Base-by-base conservation (phyloP, 139 green algal genomes). In the Axilococcus clingmanii region DNA sequence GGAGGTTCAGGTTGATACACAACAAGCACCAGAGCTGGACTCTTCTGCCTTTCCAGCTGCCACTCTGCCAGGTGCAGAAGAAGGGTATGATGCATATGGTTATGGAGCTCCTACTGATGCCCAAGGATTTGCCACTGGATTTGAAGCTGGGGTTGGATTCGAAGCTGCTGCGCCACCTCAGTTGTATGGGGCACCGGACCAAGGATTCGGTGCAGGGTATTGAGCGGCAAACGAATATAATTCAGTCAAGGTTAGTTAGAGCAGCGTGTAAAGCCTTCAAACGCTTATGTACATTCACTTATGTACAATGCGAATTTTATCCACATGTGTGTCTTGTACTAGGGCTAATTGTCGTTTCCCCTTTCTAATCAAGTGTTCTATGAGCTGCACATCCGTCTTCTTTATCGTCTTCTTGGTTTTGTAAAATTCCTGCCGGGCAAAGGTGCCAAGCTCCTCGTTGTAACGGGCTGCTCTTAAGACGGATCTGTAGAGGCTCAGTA, bases 81-180 rank as follows among this genome's bases (percentile, higher is more conserved):
- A 54, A 32, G 56, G 49, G 9, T 72, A 61, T 17, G 63, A 72
- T 36, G 48, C 57, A n/a, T 66, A 62, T 59, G 35, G 68, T 48
- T 35, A 68, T 56, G 50, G 55, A 23, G 24, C 57, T 38, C 61
- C 48, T n/a, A 32, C 55, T 22, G 50, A 40, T 20, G 63, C 51
- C 25, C 50, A 55, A 17, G 65, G 55, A 8, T 54, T 55, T 52
- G 35, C 66, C 24, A 38, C 60, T 42, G 66, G 57, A 38, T 73
- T 75, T 32, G 74, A 77, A 41, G 59, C 66, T 32, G 72, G 63
- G 22, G 36, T 64, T 34, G 71, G 68, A 63, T 85, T 80, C 40
- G 72, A 84, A 57, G 74, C 66, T 19, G 75, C 75, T 32, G 65
- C 69, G 37, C 48, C 65, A 32, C 48, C 66, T 38, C 41, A 43